Evolutionary conservation across 2,329 filamentous ascomycete species (phyloP).

Genomic region (Plenodomus biglobosus): DNA sequence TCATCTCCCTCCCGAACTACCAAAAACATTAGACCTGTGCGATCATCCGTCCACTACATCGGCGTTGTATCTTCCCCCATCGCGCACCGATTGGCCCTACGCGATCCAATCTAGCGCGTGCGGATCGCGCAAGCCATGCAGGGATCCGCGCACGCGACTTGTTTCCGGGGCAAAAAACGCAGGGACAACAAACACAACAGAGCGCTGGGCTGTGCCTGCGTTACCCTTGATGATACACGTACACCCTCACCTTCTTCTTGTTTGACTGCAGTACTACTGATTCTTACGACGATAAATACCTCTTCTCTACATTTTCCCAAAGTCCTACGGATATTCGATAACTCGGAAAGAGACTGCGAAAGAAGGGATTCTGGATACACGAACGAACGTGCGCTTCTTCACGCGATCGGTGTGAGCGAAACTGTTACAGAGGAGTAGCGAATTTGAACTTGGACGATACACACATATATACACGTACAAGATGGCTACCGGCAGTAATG

Average conservation of each 20-base stretch:
- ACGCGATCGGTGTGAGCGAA: background rate
- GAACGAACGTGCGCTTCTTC: background rate
- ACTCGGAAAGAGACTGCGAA: no score
- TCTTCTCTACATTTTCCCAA: background rate
- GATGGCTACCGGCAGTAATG: constrained; percentile 37
- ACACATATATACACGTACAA: background rate
- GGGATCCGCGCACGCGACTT: constrained; percentile 5
- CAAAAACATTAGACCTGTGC: no score
- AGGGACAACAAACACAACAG: constrained; percentile 5
- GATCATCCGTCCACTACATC: no score
- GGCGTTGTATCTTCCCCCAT: background rate
- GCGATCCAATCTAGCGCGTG: background rate
- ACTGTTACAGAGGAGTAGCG: background rate
- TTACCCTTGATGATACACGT: background rate
- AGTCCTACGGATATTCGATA: no score
- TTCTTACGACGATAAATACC: background rate
- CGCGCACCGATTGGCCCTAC: background rate
- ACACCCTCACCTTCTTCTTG: background rate
- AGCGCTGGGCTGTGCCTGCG: background rate
- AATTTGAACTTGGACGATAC: background rate
- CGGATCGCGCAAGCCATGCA: background rate
- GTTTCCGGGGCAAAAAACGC: constrained; percentile 10
- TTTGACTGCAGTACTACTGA: background rate
- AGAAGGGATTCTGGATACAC: background rate
- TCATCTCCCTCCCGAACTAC: no score